Conservation (phyloP, 305 asterid species). For the Plantago rigida region DNA sequence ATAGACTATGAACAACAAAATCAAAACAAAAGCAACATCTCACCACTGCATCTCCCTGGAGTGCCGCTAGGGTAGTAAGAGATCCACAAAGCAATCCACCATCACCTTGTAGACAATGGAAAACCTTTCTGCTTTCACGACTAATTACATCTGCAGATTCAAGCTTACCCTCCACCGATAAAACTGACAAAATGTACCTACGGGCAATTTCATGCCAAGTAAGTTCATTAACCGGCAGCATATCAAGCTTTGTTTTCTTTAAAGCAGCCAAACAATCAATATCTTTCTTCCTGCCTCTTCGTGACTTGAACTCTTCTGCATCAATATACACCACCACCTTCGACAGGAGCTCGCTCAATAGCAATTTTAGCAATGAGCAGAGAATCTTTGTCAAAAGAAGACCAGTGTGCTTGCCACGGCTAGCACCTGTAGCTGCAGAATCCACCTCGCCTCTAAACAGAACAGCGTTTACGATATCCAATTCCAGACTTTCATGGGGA, state of each 20-base stretch:
- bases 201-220: conserved; percentile 97
- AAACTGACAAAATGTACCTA: conserved; percentile 67
- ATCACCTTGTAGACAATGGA: conserved; percentile 86
- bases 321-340: conserved; percentile 66
- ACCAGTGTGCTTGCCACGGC: conserved; percentile 44
- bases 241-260: conserved; percentile 56
- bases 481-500: conserved; percentile 32
- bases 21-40: conserved; percentile 26
- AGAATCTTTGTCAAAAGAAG: conserved; percentile 50
- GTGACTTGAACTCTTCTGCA: conserved; percentile 65
- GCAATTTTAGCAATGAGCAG: conserved; percentile 56
- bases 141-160: conserved; percentile 69
- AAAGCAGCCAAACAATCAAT: conserved; percentile 49
- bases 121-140: conserved; percentile 86
- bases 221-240: conserved; percentile 76
- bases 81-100: conserved; percentile 91
- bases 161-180: conserved; percentile 74
- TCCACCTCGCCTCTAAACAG: conserved; percentile 32
- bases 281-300: conserved; percentile 80
- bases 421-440: conserved; percentile 37
- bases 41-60: conserved; percentile 92
- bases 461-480: conserved; percentile 31
- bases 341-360: conserved; percentile 63
- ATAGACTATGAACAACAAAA: conserved; percentile 18
- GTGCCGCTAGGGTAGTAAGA: conserved; percentile 71